Base-by-base conservation (phyloP, 2,329 filamentous ascomycete species). In the Coniochaeta sp. region DNA sequence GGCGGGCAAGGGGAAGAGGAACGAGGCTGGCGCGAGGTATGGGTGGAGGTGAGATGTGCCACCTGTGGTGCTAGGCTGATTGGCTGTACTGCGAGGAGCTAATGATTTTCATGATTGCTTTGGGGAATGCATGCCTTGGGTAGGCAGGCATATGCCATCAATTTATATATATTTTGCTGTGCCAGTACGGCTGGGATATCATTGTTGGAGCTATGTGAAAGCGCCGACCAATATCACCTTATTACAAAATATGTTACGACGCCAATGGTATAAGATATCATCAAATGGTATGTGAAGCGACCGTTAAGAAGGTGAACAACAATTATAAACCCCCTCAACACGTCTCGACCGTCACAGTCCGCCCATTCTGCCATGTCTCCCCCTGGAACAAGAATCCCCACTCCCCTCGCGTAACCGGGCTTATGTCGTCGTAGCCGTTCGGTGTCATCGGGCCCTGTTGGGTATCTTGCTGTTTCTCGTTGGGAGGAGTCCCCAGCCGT, bases 1-100 rank as follows among this genome's bases (percentile, higher is more conserved):
- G 22, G 80, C 87, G 65, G 90, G 91, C 6, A 87, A 84, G 76
- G 84, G 82, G 67, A 95, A 93, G 69, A 87, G 90, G 73, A 88
- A 85, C 67, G 92, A 96, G 71, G 91, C 91, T 22, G 90, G 89
- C 4, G 87, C 84, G 61, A 85, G 85, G 67, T 97, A 97, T 76
- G 93, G 93, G 5, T 97, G 91, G 90, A 36, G 54, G 30, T 56
- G 30, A 56, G 34, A 16, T 90, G n/a, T 28, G 28, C 14, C 14
- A 36, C n/a, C 5, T 28, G 28, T 32, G 52, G 22, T 26, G 14
- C 22, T 30, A 12, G 42, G 19, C 5, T 22, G 22, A 24, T 47
- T 24, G 5, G 38, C 6, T n/a, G 16, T n/a, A n/a, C 17, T 40
- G 38, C 10, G 38, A n/a, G 5, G 38, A n/a, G 17, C 9, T 40